Percentiles rank a stretch among this genome's conserved stretches.
phyloP scores from a whole-genome alignment of 257 asterid genomes.

The Primulina eburnea region DNA sequence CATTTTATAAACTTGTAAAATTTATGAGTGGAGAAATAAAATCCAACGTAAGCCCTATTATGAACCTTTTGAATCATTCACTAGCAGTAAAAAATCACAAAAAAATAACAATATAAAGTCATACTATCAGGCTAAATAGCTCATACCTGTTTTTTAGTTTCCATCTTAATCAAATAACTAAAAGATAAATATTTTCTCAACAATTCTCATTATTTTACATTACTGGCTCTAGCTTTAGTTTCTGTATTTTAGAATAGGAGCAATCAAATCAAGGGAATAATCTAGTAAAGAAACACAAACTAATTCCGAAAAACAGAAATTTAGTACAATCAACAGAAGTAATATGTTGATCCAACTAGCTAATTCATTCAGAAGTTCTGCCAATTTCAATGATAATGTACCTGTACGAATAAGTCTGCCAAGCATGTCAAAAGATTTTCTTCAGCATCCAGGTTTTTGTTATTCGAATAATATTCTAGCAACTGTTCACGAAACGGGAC shows the following conservation, averaged over 20 bases:
- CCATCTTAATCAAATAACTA: too few species aligned
- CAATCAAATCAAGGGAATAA: not conserved
- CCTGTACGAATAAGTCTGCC: slow-evolving; percentile 90
- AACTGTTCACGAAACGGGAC: slow-evolving; percentile 92
- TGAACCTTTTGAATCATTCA: not conserved
- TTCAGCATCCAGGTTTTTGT: slow-evolving; percentile 72
- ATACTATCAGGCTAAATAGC: not conserved
- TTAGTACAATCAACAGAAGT: slow-evolving; percentile 14
- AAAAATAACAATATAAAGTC: not conserved
- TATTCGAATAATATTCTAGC: slow-evolving; percentile 71
- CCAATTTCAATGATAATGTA: slow-evolving; percentile 25
- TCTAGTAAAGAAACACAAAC: not conserved
- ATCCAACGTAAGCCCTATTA: not conserved
- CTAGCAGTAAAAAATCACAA: not conserved
- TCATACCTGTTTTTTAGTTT: not conserved
- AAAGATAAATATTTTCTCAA: not conserved
- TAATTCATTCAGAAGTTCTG: slow-evolving; percentile 12
- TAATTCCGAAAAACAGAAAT: not conserved
- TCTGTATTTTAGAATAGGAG: not conserved
- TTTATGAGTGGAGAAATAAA: not conserved
- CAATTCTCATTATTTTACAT: not conserved
- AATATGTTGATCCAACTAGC: slow-evolving; percentile 10
- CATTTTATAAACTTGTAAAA: not conserved
- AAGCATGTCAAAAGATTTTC: slow-evolving; percentile 87
- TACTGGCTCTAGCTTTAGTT: not conserved